Evolutionary conservation across 2,329 filamentous ascomycete species (phyloP).

Genomic region (Phialophora tarda): DNA sequence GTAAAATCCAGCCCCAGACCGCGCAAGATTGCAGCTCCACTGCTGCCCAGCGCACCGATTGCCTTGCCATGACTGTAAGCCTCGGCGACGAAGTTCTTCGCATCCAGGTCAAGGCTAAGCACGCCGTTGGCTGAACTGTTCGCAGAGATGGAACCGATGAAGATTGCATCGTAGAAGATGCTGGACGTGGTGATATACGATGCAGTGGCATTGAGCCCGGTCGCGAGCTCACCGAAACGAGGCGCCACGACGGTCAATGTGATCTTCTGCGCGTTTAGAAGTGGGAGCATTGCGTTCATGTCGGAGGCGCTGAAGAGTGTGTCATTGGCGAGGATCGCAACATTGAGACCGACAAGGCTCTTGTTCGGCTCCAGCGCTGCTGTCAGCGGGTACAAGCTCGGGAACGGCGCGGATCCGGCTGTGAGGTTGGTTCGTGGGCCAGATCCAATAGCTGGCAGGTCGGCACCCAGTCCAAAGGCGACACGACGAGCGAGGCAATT

Average conservation of each 20-base stretch:
- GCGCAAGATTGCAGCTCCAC: conserved; percentile 8
- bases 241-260: conserved; percentile 32
- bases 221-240: conserved; percentile 27
- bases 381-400: conserved; percentile 33
- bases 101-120: background rate
- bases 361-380: conserved; percentile 21
- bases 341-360: conserved; percentile 34
- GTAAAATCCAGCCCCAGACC: conserved; percentile 12
- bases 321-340: conserved; percentile 36
- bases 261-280: conserved; percentile 29
- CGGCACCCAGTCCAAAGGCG: conserved; percentile 35
- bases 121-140: background rate
- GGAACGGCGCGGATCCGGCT: conserved; percentile 20
- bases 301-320: conserved; percentile 28
- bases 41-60: conserved; percentile 32
- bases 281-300: conserved; percentile 27
- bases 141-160: conserved; percentile 27
- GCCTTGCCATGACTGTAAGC: conserved; percentile 37
- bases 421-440: conserved; percentile 18
- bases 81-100: conserved; percentile 31
- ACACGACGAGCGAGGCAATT: conserved; percentile 40
- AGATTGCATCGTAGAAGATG: conserved; percentile 39
- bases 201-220: conserved; percentile 33
- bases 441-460: conserved; percentile 31
- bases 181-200: conserved; percentile 33